phyloP scores from a whole-genome alignment of 2,329 filamentous ascomycete genomes.

The Ustilaginoidea virens region DNA sequence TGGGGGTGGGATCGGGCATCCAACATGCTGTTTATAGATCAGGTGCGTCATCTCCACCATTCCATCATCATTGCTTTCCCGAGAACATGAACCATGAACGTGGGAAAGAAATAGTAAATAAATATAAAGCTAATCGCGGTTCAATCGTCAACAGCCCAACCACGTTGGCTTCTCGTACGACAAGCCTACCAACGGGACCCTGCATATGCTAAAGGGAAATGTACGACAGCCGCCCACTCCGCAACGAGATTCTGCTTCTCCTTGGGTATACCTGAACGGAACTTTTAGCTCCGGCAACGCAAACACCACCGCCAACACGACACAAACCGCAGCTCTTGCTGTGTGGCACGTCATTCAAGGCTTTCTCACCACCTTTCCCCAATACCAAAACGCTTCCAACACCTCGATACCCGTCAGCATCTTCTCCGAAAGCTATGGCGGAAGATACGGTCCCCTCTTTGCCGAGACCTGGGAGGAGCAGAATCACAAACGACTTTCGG shows the following conservation, averaged over 20 bases:
- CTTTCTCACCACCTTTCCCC: conserved; percentile 42
- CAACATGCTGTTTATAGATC: conserved; percentile 42
- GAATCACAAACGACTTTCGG: conserved; percentile 39
- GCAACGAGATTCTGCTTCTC: conserved; percentile 7
- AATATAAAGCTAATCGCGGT: conserved; percentile 2
- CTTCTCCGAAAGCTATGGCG: conserved; percentile 56
- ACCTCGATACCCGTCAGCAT: conserved; percentile 42
- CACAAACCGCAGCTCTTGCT: conserved; percentile 37
- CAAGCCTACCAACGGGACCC: conserved; percentile 42
- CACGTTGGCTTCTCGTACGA: conserved; percentile 59
- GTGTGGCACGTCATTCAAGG: conserved; percentile 52
- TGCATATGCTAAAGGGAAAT: conserved; percentile 28
- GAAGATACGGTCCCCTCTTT: conserved; percentile 53
- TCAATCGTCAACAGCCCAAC: conserved; percentile 39
- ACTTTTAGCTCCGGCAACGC: conserved; percentile 44
- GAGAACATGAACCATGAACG: not conserved
- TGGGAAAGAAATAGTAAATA: no score
- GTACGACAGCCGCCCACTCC: conserved; percentile 14
- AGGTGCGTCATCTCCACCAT: conserved; percentile 19
- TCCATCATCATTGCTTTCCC: conserved; percentile 10
- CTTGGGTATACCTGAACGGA: conserved; percentile 37
- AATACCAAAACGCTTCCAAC: conserved; percentile 35
- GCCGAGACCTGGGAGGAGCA: conserved; percentile 43
- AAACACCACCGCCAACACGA: conserved; percentile 36
- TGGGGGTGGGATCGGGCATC: conserved; percentile 50